Evolutionary conservation across 305 asterid species (phyloP).

Genomic region (Solanum hybrid): DNA sequence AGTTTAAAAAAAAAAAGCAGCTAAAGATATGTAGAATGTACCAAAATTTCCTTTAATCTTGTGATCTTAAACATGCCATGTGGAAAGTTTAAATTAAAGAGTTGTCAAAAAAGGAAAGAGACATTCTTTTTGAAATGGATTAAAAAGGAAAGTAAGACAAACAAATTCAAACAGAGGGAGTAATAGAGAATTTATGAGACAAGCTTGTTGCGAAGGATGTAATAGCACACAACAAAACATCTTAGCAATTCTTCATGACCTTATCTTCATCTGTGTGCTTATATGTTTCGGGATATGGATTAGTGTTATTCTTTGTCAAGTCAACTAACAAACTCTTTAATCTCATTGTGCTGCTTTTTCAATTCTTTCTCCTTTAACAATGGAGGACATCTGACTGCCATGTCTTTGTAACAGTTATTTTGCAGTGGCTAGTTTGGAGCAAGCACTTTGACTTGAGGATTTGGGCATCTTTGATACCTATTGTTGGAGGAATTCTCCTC

Average conservation of each 20-base stretch:
- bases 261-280: not conserved
- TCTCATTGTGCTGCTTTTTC: not conserved
- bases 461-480: constrained; percentile 89
- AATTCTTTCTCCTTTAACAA: not conserved
- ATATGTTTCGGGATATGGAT: not conserved
- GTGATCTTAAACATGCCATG: not conserved
- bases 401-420: constrained; percentile 43
- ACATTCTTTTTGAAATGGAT: not conserved
- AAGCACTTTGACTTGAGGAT: constrained; percentile 77
- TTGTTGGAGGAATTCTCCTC: constrained; percentile 92
- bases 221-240: not conserved
- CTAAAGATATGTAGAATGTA: not conserved
- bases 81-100: not conserved
- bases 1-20: not conserved
- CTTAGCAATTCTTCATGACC: not conserved
- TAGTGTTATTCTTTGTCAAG: not conserved
- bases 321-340: not conserved
- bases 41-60: not conserved
- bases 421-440: constrained; percentile 92
- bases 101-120: not conserved
- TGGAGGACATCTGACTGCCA: constrained; percentile 2
- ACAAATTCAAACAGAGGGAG: not conserved
- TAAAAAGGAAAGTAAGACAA: not conserved
- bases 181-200: not conserved
- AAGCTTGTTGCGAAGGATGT: not conserved